Evolutionary conservation across 805 yeast species (phyloP), one percentile per base, ranked within the genome.

Genomic region (Suhomyces kilbournensis): DNA sequence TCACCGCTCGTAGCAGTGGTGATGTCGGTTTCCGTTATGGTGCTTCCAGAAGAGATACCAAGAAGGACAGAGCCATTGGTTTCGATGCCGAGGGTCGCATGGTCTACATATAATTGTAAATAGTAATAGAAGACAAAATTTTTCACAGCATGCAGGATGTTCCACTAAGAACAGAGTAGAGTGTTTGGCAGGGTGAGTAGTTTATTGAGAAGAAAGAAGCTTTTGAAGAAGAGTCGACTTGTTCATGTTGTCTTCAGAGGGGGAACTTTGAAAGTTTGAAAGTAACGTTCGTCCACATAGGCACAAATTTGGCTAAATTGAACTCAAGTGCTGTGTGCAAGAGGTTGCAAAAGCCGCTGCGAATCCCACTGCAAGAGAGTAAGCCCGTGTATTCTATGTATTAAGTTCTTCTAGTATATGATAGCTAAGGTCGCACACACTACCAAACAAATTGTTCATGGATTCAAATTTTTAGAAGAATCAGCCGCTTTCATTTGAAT

Each of bases 1-100:
- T 93, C 70, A 84, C 87, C 19, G 80, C 84, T 56, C 86, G 90
- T 44, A 83, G 80, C 64, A 90, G 87, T 46, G 97, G 97, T 35
- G 74, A 82, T 51, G 94, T 91, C 50, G 99, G 98, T 48, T 83
- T 74, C 80, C 84, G 98, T 66, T 93, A 93, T 66, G 98, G 98
- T 71, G 89, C 91, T 40, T 81, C 90, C 17, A 79, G 85, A 59
- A 89, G 97, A 75, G 98, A 93, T 71, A 85, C 82, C 62, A 90
- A 86, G 80, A 88, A 85, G 66, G 86, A 90, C 67, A 84, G 98
- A 71, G 81, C 78, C 59, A 77, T 88, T 60, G 88, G 85, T 2
- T 88, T 78, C 67, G 85, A 86, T 63, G 80, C 82, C 59, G 74
- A 78, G 52, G 96, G 96, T 61, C 80, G 79, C 61, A 85, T 75